phyloP scores from a whole-genome alignment of 805 yeast species.

The Ogataea naganishii region DNA sequence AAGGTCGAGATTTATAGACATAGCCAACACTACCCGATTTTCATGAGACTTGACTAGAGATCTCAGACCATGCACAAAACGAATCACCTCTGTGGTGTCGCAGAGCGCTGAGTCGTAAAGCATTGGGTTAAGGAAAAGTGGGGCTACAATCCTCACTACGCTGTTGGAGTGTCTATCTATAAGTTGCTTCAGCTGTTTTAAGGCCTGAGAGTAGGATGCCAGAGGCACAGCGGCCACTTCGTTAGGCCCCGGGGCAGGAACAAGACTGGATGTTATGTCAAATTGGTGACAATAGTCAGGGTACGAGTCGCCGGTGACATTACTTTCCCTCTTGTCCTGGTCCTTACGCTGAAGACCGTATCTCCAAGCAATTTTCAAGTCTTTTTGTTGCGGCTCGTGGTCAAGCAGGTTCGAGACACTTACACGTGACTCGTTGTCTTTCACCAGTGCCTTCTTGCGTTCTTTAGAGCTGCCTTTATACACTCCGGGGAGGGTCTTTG shows the following conservation, averaged over 20 bases:
- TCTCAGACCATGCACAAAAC: conserved; percentile 54
- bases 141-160: conserved; percentile 59
- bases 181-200: conserved; percentile 32
- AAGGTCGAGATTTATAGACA: conserved; percentile 59
- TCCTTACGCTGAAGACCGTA: conserved; percentile 49
- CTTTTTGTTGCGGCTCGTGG: conserved; percentile 23
- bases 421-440: conserved; percentile 49
- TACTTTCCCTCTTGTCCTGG: conserved; percentile 15
- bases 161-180: conserved; percentile 32
- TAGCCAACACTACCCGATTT: conserved; percentile 30
- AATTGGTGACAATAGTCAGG: conserved; percentile 58
- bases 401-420: conserved; percentile 61
- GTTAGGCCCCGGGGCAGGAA: conserved; percentile 54
- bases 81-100: conserved; percentile 38
- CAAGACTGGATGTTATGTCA: conserved; percentile 64
- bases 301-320: conserved; percentile 25
- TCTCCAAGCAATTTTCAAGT: conserved; percentile 90
- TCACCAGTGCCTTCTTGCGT: conserved; percentile 49
- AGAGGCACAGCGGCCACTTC: conserved; percentile 54
- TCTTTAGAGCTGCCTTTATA: conserved; percentile 64
- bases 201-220: conserved; percentile 7
- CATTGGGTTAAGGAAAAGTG: conserved; percentile 75
- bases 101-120: conserved; percentile 47
- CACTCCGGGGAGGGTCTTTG: conserved; percentile 66
- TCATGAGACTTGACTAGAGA: conserved; percentile 39